Conservation (phyloP, 345 rosid species). For the Populus pruinosa region DNA sequence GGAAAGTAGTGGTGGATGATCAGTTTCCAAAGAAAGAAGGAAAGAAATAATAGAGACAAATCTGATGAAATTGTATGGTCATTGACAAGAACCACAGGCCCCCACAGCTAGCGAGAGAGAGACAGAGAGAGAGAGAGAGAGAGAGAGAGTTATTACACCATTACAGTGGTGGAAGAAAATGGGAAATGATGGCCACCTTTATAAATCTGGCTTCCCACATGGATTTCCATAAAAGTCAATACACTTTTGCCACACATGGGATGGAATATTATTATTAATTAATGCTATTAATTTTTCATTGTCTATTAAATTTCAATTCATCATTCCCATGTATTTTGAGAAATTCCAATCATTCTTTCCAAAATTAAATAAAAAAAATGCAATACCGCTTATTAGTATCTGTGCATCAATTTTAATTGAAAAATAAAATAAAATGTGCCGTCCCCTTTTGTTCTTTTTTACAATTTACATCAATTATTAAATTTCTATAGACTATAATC, state of each 20-base stretch:
- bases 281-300: neutral
- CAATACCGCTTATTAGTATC: too few relatives aligned
- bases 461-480: too few relatives aligned
- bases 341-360: too few relatives aligned
- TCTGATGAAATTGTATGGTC: neutral
- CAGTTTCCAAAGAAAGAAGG: neutral
- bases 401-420: too few relatives aligned
- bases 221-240: neutral
- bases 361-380: too few relatives aligned
- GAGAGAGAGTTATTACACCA: neutral
- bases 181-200: neutral
- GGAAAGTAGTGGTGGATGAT: neutral
- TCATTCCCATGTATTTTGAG: neutral
- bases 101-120: neutral
- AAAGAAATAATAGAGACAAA: neutral
- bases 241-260: neutral
- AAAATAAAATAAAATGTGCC: too few relatives aligned
- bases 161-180: neutral
- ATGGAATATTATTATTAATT: neutral
- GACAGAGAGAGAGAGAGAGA: neutral
- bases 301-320: neutral
- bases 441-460: too few relatives aligned
- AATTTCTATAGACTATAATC: too few relatives aligned
- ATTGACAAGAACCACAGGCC: neutral
- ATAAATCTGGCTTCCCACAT: neutral